Percentiles rank a stretch among this genome's conserved stretches.
Conservation (phyloP, 2,329 filamentous ascomycete genomes). For the Zelopaecilomyces penicillatus region DNA sequence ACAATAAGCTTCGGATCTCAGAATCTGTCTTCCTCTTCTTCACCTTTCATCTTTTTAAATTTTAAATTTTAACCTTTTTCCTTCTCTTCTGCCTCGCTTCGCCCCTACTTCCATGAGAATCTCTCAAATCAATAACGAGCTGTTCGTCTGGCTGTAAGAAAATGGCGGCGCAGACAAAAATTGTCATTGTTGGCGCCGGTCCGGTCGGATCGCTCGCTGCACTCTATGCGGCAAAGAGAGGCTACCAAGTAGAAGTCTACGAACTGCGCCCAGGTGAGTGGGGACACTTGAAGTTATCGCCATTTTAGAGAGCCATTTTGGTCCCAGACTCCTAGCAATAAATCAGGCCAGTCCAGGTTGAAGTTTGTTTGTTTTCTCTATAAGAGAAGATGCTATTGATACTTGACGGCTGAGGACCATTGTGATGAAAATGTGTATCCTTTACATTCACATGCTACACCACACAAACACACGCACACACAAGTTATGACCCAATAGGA, state of each 20-base stretch:
- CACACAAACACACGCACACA: too few relatives aligned
- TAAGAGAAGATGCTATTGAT: too few relatives aligned
- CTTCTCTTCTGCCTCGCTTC: background rate
- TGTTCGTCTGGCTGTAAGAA: conserved; percentile 17
- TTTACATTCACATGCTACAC: too few relatives aligned
- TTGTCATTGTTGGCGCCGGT: conserved; percentile 81
- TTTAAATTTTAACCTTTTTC: background rate
- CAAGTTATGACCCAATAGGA: too few relatives aligned
- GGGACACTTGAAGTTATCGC: conserved; percentile 2
- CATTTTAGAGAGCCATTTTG: background rate
- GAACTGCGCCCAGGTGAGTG: conserved; percentile 79
- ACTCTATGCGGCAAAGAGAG: conserved; percentile 81
- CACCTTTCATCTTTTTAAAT: background rate
- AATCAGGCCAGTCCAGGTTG: too few relatives aligned
- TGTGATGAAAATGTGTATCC: too few relatives aligned
- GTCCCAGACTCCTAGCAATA: too few relatives aligned
- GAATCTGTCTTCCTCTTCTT: too few relatives aligned
- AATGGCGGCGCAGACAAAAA: conserved; percentile 49
- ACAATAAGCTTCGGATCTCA: too few relatives aligned
- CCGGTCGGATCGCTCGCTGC: conserved; percentile 89
- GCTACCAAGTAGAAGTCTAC: conserved; percentile 87
- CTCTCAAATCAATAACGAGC: background rate
- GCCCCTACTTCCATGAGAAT: background rate
- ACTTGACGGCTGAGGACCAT: too few relatives aligned
- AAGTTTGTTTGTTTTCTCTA: too few relatives aligned